Base-by-base conservation (phyloP, 176 grass and related monocot genomes). In the Triticum turgidum region DNA sequence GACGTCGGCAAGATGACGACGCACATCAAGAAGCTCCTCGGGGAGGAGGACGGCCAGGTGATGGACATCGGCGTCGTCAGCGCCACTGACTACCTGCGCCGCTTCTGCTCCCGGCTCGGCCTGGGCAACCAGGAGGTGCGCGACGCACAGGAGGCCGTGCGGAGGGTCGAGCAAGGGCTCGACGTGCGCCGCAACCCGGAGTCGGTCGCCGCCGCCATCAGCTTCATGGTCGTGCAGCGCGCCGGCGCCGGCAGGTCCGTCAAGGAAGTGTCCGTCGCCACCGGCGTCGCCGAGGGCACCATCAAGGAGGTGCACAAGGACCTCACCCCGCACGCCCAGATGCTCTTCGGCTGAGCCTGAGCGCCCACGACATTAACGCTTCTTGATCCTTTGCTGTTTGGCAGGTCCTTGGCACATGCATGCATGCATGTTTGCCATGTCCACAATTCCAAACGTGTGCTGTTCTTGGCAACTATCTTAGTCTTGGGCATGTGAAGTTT, bases 221-320 rank as follows among this genome's bases (percentile, higher is more conserved):
- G 34, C 79, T 90, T 82, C 83, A 86, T 90, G 83, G 63, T 87
- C 37, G 61, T 80, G 68, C 85, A 76, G 47, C 85, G 66, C 2
- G 25, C 81, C 3, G 85, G 76, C 35, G 25, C 41, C 27, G 21
- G n/a, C 5, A 84, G 82, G 74, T 72, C 89, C 44, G 67, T 18
- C 65, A 15, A 37, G 21, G 89, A 91, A 35, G 85, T 91, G 37
- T 47, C 85, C 66, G 35, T 75, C 10, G 85, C 89, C 61, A 91
- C 89, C 76, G 85, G 89, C 59, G 85, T 84, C 61, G 85, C 81
- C 59, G 81, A 91, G 81, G 76, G 24, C 3, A 91, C 89, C 80
- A 91, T 87, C 80, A 80, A 80, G 80, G 80, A 87, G 24, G 80
- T 76, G 45, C 59, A 87, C 35, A 91, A 91, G 68, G 85, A 91